phyloP scores from a whole-genome alignment of 2,329 filamentous ascomycete species.

The Aspergillus proliferans region DNA sequence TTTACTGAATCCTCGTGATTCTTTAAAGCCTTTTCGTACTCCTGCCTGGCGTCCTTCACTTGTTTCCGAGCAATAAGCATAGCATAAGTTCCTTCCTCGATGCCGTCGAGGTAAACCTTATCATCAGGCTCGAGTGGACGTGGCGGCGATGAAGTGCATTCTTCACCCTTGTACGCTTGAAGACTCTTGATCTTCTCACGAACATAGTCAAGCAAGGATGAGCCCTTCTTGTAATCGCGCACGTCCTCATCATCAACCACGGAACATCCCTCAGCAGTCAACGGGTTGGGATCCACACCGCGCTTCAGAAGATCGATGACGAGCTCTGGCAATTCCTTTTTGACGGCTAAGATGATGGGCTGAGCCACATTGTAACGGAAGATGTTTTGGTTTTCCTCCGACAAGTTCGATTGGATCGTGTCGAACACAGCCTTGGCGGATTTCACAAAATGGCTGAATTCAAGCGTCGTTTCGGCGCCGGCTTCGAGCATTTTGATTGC shows the following conservation, averaged over 20 bases:
- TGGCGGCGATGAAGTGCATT: slow-evolving; percentile 4
- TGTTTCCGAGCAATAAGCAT: slow-evolving; percentile 46
- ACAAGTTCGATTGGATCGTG: slow-evolving; percentile 23
- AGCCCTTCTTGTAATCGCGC: background rate
- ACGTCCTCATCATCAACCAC: slow-evolving; percentile 1
- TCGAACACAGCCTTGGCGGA: slow-evolving; percentile 8
- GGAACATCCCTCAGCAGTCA: slow-evolving; percentile 40
- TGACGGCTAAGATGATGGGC: slow-evolving; percentile 59
- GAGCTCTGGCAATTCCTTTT: slow-evolving; percentile 46
- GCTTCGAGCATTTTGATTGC: slow-evolving; percentile 57
- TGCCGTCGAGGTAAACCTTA: slow-evolving; percentile 44
- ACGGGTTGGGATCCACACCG: slow-evolving; percentile 60
- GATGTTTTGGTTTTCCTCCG: slow-evolving; percentile 44
- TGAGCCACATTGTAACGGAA: slow-evolving; percentile 53
- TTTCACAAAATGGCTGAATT: slow-evolving; percentile 47
- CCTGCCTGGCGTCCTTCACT: slow-evolving; percentile 30
- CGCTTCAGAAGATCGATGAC: slow-evolving; percentile 55
- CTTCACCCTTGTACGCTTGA: slow-evolving; percentile 39
- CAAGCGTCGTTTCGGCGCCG: slow-evolving; percentile 56
- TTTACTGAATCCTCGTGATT: slow-evolving; percentile 14
- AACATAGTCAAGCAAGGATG: slow-evolving; percentile 57
- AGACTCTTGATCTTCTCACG: slow-evolving; percentile 48
- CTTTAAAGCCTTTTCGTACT: slow-evolving; percentile 32
- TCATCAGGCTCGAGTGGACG: slow-evolving; percentile 37
- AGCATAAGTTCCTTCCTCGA: slow-evolving; percentile 54